Evolutionary conservation across 768 basidiomycete species (phyloP).

Genomic region (Infundibulicybe gibba): DNA sequence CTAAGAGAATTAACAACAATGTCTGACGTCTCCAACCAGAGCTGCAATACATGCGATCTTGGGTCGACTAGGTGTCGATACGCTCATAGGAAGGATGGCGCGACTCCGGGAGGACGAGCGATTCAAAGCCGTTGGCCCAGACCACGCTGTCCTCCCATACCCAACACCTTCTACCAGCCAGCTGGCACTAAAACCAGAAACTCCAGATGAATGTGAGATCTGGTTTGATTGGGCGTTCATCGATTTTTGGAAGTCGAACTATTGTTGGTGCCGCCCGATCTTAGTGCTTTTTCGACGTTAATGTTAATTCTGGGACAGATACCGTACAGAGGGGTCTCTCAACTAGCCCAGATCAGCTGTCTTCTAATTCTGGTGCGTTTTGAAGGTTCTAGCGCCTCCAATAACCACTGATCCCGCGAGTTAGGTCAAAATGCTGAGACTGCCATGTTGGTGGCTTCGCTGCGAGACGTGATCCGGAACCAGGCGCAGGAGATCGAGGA

Average conservation of each 20-base stretch:
- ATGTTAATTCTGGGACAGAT: constrained; percentile 43
- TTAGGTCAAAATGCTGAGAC: constrained; percentile 72
- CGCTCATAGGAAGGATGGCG: constrained; percentile 81
- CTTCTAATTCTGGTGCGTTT: constrained; percentile 54
- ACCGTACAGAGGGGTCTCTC: constrained; percentile 73
- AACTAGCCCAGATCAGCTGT: constrained; percentile 62
- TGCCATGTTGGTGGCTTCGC: constrained; percentile 75
- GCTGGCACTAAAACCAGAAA: constrained; percentile 29
- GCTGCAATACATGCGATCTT: constrained; percentile 87
- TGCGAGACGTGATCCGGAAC: constrained; percentile 78
- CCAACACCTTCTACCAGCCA: constrained; percentile 33
- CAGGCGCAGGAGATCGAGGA: constrained; percentile 79
- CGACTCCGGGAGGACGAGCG: constrained; percentile 89
- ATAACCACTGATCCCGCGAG: constrained; percentile 4
- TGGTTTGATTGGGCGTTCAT: constrained; percentile 99
- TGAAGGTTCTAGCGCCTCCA: constrained; percentile 1
- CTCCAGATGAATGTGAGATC: constrained; percentile 71
- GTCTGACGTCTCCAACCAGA: constrained; percentile 30
- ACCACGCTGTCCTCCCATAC: constrained; percentile 65
- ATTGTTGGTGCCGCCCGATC: constrained; percentile 49
- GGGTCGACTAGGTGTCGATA: constrained; percentile 85
- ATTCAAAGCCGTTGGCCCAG: constrained; percentile 87
- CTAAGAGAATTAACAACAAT: constrained; percentile 1
- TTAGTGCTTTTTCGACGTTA: not conserved
- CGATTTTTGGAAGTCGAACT: constrained; percentile 98